Conservation (phyloP, 257 asterid genomes). For the Solanum stenotomum region DNA sequence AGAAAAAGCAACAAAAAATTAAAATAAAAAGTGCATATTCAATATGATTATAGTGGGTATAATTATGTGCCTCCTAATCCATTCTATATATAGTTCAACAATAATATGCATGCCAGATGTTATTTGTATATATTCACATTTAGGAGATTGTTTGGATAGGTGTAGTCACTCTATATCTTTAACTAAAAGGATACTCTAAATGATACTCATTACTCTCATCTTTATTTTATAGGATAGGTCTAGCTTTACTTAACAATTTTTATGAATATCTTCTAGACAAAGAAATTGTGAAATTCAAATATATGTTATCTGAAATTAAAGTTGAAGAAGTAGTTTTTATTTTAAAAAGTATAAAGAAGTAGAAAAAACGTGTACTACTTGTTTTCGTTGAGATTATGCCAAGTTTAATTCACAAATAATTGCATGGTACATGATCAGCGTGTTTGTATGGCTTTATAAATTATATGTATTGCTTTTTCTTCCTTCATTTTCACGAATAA, state of each 20-base stretch:
- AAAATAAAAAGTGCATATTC: not conserved
- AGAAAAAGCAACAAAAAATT: not conserved
- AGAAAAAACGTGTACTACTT: not conserved
- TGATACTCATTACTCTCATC: not conserved
- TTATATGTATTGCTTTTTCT: too few species aligned
- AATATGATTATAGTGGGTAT: not conserved
- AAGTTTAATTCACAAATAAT: too few species aligned
- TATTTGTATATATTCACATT: not conserved
- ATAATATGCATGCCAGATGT: not conserved
- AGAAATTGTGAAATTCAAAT: not conserved
- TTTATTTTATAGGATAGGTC: not conserved
- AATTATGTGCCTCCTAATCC: not conserved
- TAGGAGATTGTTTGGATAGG: not conserved
- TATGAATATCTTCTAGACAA: not conserved
- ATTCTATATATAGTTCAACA: not conserved
- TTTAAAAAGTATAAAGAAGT: not conserved
- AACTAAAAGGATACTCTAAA: not conserved
- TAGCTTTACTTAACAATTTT: not conserved
- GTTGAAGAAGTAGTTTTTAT: not conserved
- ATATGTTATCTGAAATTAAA: not conserved
- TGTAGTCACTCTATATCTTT: not conserved
- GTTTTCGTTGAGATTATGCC: too few species aligned
- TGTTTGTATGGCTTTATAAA: too few species aligned
- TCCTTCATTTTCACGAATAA: too few species aligned
- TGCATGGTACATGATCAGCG: too few species aligned